phyloP scores from a whole-genome alignment of 1,139 yeast species.

The Sugiyamaella neomexicana region DNA sequence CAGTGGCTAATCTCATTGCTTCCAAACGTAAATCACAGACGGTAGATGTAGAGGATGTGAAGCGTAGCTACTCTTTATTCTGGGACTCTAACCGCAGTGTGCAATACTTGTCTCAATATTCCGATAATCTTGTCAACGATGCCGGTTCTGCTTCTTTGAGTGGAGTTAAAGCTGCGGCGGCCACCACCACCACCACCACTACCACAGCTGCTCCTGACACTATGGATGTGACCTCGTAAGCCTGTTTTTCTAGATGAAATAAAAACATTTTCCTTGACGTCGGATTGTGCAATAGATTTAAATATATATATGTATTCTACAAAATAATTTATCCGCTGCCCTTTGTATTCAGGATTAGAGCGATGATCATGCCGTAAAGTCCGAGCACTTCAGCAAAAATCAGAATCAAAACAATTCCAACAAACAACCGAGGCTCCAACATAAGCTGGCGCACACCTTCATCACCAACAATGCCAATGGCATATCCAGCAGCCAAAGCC shows the following conservation, averaged over 20 bases:
- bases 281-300: neutral
- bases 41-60: slow-evolving; percentile 81
- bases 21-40: slow-evolving; percentile 68
- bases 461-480: slow-evolving; percentile 98
- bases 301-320: slow-evolving; percentile 1
- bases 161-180: slow-evolving; percentile 7
- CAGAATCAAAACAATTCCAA: slow-evolving; percentile 69
- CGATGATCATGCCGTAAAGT: slow-evolving; percentile 87
- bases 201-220: neutral
- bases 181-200: neutral
- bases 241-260: neutral
- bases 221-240: neutral
- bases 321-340: slow-evolving; percentile 55
- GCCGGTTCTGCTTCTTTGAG: slow-evolving; percentile 31
- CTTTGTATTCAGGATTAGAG: slow-evolving; percentile 85
- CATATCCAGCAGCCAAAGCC: slow-evolving; percentile 96
- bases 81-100: slow-evolving; percentile 88
- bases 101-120: slow-evolving; percentile 36
- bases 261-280: neutral
- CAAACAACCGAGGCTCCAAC: slow-evolving; percentile 75
- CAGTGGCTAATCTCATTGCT: slow-evolving; percentile 85
- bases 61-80: slow-evolving; percentile 83
- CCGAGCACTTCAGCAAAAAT: slow-evolving; percentile 99
- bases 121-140: slow-evolving; percentile 32
- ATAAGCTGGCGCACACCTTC: slow-evolving; percentile 82